Base-by-base conservation (phyloP, 169 alveolate genomes). In the Plasmodium gallinaceum region DNA sequence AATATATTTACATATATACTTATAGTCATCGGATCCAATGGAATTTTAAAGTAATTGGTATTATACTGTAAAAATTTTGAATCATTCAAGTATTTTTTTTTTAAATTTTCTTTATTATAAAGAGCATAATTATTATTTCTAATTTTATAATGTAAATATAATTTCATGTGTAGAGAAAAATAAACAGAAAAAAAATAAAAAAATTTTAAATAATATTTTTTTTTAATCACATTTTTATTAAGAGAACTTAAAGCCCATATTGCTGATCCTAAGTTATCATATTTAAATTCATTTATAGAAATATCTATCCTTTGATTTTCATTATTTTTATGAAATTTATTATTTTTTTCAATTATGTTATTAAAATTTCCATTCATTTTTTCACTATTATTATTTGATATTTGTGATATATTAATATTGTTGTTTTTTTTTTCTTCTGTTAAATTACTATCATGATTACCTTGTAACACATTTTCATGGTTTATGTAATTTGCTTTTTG, bases 221-320 rank as follows among this genome's bases (percentile, higher is more conserved):
- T 78, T 18, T 65, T 78, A 0, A 78, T 18, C 9, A 78, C 76
- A 37, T 78, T 68, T 37, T 58, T 78, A 58, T 51, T 78, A 57
- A 78, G 76, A 7, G 89, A 64, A 14, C 65, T 64, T 45, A 78
- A 18, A 14, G 89, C 89, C 89, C 89, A 78, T 18, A 78, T 37
- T 0, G 89, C 89, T 0, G 89, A 78, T 10, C 89, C 89, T 39
- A 78, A 43, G 20, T 78, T 78, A 5, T 78, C 89, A 18, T 78
- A 78, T 7, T 78, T 78, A 14, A 78, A 8, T 9, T 78, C 89
- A 42, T 78, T 78, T 37, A 78, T 78, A 7, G 57, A 64, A 20
- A 78, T 58, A 24, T 60, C 20, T 18, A 20, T 42, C 18, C 42
- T 9, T 14, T n/a, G n/a, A 18, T 20, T 32, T 16, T 60, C 68